phyloP scores from a whole-genome alignment of 75 land plant genomes.

The Pseudotsuga menziesii region DNA sequence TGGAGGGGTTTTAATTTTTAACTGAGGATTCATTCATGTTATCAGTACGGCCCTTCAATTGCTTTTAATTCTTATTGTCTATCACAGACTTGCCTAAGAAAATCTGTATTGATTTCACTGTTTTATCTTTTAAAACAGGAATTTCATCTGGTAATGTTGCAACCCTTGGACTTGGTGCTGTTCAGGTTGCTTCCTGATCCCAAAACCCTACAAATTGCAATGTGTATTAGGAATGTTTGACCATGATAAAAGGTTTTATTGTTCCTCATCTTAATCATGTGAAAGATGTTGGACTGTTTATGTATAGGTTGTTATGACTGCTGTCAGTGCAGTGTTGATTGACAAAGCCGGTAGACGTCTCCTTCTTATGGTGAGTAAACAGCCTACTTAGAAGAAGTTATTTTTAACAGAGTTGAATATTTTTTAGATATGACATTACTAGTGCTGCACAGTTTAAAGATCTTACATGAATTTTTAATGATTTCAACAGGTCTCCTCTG shows the following conservation, averaged over 20 bases:
- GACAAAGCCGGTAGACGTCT: constrained; percentile 81
- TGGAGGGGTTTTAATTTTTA: neutral
- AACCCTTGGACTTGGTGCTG: constrained; percentile 6
- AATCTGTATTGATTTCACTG: neutral
- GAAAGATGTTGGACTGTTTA: neutral
- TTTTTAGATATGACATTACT: neutral
- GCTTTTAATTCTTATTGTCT: neutral
- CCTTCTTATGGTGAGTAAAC: constrained; percentile 62
- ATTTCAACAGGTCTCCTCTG: neutral
- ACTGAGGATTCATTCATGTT: neutral
- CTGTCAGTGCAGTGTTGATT: constrained; percentile 51
- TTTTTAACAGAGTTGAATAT: neutral
- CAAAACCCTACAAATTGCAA: neutral
- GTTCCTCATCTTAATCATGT: constrained; percentile 1
- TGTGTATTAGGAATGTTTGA: neutral
- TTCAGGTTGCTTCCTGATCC: neutral
- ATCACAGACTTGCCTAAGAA: constrained; percentile 33
- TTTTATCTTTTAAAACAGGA: neutral
- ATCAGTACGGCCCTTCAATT: neutral
- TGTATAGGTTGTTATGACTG: constrained; percentile 71
- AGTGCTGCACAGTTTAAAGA: neutral
- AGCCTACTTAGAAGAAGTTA: neutral
- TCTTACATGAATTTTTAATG: neutral
- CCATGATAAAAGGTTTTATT: neutral
- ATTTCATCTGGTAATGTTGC: constrained; percentile 14